These are phyloP conservation scores for Stentor coeruleus DNA, from an alignment of 73 alveolate species.

Conservation along the genomic window DNA sequence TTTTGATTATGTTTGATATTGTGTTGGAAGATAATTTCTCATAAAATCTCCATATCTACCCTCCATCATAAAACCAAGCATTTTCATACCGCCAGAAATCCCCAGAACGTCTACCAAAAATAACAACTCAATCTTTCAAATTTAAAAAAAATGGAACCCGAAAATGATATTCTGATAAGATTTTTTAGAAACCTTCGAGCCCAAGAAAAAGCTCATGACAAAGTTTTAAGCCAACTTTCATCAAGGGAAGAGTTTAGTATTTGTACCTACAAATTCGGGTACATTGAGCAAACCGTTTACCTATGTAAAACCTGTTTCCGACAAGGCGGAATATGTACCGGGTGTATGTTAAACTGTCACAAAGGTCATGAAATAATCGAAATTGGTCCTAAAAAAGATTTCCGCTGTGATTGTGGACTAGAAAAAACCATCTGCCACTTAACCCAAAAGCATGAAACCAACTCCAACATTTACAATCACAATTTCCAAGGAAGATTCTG, in stretches of 20 bases:
- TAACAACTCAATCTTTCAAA: no score
- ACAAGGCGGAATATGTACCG: constrained; percentile 70
- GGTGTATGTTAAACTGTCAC: constrained; percentile 75
- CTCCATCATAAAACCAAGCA: no score
- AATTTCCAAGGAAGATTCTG: constrained; percentile 76
- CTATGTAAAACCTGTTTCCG: constrained; percentile 71
- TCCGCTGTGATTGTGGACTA: constrained; percentile 89
- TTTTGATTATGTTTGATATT: no score
- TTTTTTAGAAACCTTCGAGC: not conserved
- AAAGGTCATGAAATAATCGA: constrained; percentile 73
- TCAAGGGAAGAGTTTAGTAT: constrained; percentile 3
- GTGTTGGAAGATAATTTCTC: no score
- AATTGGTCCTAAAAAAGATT: constrained; percentile 52
- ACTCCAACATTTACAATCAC: constrained; percentile 56
- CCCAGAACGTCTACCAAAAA: no score
- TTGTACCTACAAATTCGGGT: constrained; percentile 70
- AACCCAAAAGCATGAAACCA: constrained; percentile 62
- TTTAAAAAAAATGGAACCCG: no score
- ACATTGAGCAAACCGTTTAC: constrained; percentile 65
- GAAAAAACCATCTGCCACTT: constrained; percentile 49
- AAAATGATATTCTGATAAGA: not conserved
- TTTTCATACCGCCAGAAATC: no score
- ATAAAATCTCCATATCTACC: no score
- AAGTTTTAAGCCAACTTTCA: not conserved
- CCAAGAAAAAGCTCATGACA: not conserved